Base-by-base conservation (phyloP, 371 early-diverging fungal genomes). In the Paramicrosporidium saccamoebae region DNA sequence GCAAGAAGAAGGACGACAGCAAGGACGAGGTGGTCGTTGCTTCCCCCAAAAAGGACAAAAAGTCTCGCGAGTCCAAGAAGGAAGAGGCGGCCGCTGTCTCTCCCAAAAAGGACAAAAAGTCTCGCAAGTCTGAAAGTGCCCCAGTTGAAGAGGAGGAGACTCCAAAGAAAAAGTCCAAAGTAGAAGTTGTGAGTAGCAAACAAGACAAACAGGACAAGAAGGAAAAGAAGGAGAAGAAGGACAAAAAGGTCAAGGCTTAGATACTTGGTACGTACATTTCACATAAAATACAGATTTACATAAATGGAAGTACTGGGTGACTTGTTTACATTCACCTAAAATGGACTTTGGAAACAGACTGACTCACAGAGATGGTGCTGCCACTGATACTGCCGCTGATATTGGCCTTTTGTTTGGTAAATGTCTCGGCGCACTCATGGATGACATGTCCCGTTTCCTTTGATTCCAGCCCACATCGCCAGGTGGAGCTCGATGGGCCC, bases 101-200 rank as follows among this genome's bases (percentile, higher is more conserved):
- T n/a, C n/a, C n/a, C n/a, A n/a, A n/a, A n/a, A n/a, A n/a, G n/a
- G n/a, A n/a, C n/a, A n/a, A n/a, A n/a, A n/a, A n/a, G n/a, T n/a
- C n/a, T n/a, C n/a, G n/a, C n/a, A n/a, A n/a, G n/a, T n/a, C n/a
- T n/a, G n/a, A n/a, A n/a, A n/a, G n/a, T n/a, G n/a, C n/a, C n/a
- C 17, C 31, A 10, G 32, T 35, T 25, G 40, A 31, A 6, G 39
- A 35, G 5, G 29, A 20, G 8, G 38, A 37, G 16, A 50, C 42
- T 2, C 32, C 42, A n/a, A n/a, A n/a, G n/a, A n/a, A n/a, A n/a
- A n/a, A n/a, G n/a, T n/a, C n/a, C n/a, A n/a, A n/a, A n/a, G n/a
- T n/a, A n/a, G n/a, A n/a, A n/a, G n/a, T n/a, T n/a, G n/a, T n/a
- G n/a, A n/a, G n/a, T n/a, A n/a, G n/a, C n/a, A n/a, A n/a, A n/a